These are phyloP conservation scores for Fremontodendron californicum DNA, from an alignment of 345 rosid genomes.

Conservation along the genomic window DNA sequence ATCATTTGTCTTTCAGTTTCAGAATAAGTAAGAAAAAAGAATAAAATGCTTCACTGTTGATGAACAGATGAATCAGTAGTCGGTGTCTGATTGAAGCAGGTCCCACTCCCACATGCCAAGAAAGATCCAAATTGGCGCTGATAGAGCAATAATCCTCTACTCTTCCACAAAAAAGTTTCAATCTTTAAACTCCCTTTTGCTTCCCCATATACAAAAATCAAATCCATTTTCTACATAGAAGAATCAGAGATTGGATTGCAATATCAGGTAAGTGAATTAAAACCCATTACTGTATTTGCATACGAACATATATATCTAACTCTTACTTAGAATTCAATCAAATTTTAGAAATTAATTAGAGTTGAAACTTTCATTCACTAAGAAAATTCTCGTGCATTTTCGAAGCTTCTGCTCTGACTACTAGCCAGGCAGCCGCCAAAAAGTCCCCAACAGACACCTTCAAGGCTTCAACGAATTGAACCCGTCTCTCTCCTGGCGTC, in stretches of 20 bases:
- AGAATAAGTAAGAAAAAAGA: not conserved
- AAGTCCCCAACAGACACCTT: not conserved
- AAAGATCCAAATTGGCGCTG: not conserved
- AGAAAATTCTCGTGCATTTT: not conserved
- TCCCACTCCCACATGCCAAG: conserved; percentile 5
- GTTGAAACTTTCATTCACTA: not conserved
- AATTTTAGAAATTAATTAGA: not conserved
- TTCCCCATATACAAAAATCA: too few species aligned
- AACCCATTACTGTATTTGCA: not conserved
- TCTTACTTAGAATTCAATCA: not conserved
- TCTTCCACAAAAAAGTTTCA: not conserved
- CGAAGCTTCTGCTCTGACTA: not conserved
- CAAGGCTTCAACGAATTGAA: conserved; percentile 11
- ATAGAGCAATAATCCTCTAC: not conserved
- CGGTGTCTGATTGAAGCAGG: not conserved
- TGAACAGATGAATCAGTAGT: not conserved
- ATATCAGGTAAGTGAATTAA: not conserved
- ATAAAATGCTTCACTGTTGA: not conserved
- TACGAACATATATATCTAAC: too few species aligned
- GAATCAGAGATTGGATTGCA: not conserved
- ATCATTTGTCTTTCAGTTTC: not conserved
- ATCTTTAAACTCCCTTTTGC: not conserved
- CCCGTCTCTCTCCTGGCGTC: not conserved
- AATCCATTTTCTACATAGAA: too few species aligned
- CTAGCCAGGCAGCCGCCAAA: not conserved